Conservation (phyloP, 805 yeast species). For the Starmerella sp. region DNA sequence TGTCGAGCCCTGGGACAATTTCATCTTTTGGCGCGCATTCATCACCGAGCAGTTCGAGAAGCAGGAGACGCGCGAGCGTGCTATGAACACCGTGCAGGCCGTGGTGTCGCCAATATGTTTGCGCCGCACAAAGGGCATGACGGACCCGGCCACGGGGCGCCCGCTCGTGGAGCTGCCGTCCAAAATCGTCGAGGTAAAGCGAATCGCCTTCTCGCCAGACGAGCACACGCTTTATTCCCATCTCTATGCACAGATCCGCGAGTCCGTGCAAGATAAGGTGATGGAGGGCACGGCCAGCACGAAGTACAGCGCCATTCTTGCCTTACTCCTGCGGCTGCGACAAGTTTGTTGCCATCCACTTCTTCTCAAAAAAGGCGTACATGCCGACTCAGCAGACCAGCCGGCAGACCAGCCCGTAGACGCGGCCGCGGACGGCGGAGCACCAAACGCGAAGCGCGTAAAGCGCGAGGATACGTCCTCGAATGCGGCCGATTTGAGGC, state of each 20-base stretch:
- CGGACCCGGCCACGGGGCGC: constrained; percentile 49
- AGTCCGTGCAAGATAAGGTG: constrained; percentile 26
- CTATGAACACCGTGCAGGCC: constrained; percentile 74
- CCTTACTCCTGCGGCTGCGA: constrained; percentile 71
- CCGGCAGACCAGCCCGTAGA: background rate
- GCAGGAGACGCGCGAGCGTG: constrained; percentile 48
- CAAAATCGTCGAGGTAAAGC: constrained; percentile 60
- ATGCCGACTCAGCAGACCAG: constrained; percentile 7
- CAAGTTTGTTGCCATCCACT: constrained; percentile 82
- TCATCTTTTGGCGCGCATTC: constrained; percentile 77
- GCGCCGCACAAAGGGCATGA: constrained; percentile 80
- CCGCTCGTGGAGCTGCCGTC: constrained; percentile 67
- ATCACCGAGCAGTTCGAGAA: constrained; percentile 74
- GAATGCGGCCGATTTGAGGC: constrained; percentile 5
- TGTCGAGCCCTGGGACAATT: constrained; percentile 83
- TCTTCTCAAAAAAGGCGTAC: constrained; percentile 37
- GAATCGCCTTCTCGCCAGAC: constrained; percentile 50
- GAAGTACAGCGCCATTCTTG: constrained; percentile 65
- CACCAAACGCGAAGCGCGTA: background rate
- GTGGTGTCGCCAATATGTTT: constrained; percentile 72
- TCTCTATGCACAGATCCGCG: constrained; percentile 56
- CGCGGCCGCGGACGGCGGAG: background rate
- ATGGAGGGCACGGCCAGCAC: constrained; percentile 57
- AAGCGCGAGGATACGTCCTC: background rate
- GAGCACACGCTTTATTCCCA: constrained; percentile 59